Conservation (phyloP, 345 rosid genomes). For the Eucalyptus microcorys region DNA sequence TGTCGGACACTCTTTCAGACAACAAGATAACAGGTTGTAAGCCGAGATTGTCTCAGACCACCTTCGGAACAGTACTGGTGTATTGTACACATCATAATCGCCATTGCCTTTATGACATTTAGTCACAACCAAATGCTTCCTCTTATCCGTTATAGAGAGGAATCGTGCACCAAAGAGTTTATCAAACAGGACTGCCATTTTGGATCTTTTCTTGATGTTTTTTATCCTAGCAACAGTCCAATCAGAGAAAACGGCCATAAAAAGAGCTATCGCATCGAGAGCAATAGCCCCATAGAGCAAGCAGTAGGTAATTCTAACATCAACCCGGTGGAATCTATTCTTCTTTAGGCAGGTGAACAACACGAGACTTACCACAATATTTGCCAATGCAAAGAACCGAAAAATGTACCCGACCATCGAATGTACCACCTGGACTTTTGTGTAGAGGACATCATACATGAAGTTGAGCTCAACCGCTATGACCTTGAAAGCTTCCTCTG, state of each 20-base stretch:
- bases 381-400: conserved; percentile 1
- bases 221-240: conserved; percentile 27
- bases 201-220: neutral
- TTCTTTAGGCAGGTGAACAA: conserved; percentile 17
- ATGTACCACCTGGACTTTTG: conserved; percentile 38
- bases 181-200: neutral
- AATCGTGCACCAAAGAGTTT: neutral
- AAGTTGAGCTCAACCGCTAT: conserved; percentile 57
- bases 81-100: conserved; percentile 6
- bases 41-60: conserved; percentile 43
- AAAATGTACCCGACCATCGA: conserved; percentile 5
- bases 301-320: conserved; percentile 37
- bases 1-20: conserved; percentile 10
- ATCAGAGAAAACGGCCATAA: conserved; percentile 44
- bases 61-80: conserved; percentile 18
- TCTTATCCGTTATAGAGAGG: conserved; percentile 5
- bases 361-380: conserved; percentile 11
- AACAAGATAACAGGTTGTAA: conserved; percentile 37
- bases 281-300: conserved; percentile 35
- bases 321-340: conserved; percentile 8
- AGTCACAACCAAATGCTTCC: neutral
- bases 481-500: conserved; percentile 31
- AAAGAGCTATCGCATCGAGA: conserved; percentile 26
- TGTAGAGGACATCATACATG: conserved; percentile 46
- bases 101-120: neutral